A percentile compares a stretch with the other conserved stretches of the same genome.
Conservation (phyloP, 768 basidiomycete species). For the Hydnomerulius pinastri region DNA sequence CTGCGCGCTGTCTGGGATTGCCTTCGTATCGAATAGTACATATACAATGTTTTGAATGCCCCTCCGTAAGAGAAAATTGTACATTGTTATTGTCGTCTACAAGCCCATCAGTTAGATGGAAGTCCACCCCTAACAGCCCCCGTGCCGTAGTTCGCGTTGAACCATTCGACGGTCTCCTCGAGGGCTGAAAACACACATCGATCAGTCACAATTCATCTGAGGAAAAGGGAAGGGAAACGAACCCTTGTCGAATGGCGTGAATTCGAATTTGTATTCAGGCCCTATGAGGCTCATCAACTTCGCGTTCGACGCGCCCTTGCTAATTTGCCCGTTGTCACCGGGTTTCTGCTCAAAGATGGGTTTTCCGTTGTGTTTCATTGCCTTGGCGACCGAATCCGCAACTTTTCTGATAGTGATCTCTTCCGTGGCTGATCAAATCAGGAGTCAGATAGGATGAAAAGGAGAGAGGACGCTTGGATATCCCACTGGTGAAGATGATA, state of each 20-base stretch:
- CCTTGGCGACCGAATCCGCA: conserved; percentile 87
- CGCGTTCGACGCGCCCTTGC: conserved; percentile 93
- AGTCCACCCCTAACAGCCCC: conserved; percentile 66
- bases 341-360: conserved; percentile 69
- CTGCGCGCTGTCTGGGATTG: no score
- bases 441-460: conserved; percentile 1
- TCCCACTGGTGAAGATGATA: conserved; percentile 82
- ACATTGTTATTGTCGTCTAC: conserved; percentile 10
- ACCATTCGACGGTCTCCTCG: conserved; percentile 81
- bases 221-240: conserved; percentile 19
- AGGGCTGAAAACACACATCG: conserved; percentile 53
- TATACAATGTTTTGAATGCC: not conserved
- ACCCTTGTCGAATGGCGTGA: conserved; percentile 91
- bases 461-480: not conserved
- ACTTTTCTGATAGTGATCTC: conserved; percentile 93
- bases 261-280: conserved; percentile 75
- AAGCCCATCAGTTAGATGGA: conserved; percentile 12
- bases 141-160: conserved; percentile 80
- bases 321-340: conserved; percentile 88
- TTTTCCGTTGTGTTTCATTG: conserved; percentile 75
- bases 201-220: conserved; percentile 1
- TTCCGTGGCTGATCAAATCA: conserved; percentile 88
- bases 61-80: conserved; percentile 1
- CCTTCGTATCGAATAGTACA: not conserved
- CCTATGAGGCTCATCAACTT: conserved; percentile 79